These are phyloP conservation scores for Plantago elongata DNA, from an alignment of 257 asterid species.

Conservation along the genomic window DNA sequence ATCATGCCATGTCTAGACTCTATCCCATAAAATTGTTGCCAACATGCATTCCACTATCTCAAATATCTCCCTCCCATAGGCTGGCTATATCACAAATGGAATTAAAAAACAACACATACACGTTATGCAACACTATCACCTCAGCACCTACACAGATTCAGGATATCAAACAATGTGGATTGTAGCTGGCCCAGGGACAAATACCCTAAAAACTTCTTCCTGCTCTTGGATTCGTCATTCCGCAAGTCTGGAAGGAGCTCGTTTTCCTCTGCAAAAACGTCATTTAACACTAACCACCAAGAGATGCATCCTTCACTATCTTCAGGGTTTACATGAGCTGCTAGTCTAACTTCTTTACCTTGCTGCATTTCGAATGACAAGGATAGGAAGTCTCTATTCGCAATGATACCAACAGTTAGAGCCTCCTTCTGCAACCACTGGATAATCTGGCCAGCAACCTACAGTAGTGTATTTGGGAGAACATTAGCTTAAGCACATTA, in stretches of 20 bases:
- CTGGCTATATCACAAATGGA: too few species aligned
- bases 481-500: neutral
- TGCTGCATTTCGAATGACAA: slow-evolving; percentile 82
- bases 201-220: slow-evolving; percentile 69
- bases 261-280: slow-evolving; percentile 52
- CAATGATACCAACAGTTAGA: slow-evolving; percentile 65
- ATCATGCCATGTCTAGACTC: too few species aligned
- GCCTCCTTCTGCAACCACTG: slow-evolving; percentile 94
- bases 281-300: slow-evolving; percentile 80
- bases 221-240: slow-evolving; percentile 47
- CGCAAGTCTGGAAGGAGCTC: slow-evolving; percentile 41
- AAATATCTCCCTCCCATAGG: too few species aligned
- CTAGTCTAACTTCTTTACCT: slow-evolving; percentile 65
- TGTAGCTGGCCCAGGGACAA: slow-evolving; percentile 63
- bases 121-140: neutral
- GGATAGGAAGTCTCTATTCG: slow-evolving; percentile 68
- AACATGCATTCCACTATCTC: too few species aligned
- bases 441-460: slow-evolving; percentile 89
- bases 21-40: too few species aligned
- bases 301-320: slow-evolving; percentile 82
- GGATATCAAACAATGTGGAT: slow-evolving; percentile 70
- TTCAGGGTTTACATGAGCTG: slow-evolving; percentile 84
- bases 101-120: too few species aligned
- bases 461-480: neutral
- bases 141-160: slow-evolving; percentile 63